phyloP scores from a whole-genome alignment of 164 flowering plant species.

The Stephania yunnanensis region DNA sequence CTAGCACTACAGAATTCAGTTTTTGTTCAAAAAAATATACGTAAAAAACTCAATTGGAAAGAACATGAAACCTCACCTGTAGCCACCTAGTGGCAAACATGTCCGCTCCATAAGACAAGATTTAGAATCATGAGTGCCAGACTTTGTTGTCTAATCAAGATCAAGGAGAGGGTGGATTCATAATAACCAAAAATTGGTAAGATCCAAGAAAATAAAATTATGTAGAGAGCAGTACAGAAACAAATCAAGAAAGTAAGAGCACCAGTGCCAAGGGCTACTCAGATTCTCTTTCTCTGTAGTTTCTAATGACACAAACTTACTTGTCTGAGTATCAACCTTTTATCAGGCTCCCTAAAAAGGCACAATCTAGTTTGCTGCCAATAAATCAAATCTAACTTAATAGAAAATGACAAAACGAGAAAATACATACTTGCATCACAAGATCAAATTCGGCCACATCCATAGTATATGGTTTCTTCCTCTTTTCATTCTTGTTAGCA shows the following conservation, averaged over 20 bases:
- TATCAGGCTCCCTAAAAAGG: background rate
- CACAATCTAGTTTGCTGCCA: background rate
- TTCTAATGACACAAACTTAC: background rate
- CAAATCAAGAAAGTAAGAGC: background rate
- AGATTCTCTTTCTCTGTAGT: background rate
- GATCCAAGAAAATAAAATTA: background rate
- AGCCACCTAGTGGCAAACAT: slow-evolving; percentile 96
- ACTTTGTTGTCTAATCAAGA: slow-evolving; percentile 63
- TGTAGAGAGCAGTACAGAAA: background rate
- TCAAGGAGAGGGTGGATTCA: background rate
- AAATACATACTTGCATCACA: slow-evolving; percentile 75
- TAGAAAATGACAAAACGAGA: background rate
- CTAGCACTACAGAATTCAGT: too few relatives aligned
- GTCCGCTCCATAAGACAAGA: slow-evolving; percentile 76
- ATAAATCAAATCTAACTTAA: background rate
- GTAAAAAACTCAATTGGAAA: background rate
- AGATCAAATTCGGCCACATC: slow-evolving; percentile 82
- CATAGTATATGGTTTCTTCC: slow-evolving; percentile 28
- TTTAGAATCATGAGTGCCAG: slow-evolving; percentile 82
- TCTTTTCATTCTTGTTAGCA: slow-evolving; percentile 45
- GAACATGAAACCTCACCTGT: slow-evolving; percentile 54
- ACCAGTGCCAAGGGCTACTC: background rate
- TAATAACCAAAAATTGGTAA: background rate
- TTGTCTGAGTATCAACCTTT: background rate
- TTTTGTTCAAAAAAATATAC: too few relatives aligned